Percentiles rank a stretch among this genome's conserved stretches.
Evolutionary conservation across 371 early-diverging fungal species (phyloP).

Genomic region (Mucor irregularis): DNA sequence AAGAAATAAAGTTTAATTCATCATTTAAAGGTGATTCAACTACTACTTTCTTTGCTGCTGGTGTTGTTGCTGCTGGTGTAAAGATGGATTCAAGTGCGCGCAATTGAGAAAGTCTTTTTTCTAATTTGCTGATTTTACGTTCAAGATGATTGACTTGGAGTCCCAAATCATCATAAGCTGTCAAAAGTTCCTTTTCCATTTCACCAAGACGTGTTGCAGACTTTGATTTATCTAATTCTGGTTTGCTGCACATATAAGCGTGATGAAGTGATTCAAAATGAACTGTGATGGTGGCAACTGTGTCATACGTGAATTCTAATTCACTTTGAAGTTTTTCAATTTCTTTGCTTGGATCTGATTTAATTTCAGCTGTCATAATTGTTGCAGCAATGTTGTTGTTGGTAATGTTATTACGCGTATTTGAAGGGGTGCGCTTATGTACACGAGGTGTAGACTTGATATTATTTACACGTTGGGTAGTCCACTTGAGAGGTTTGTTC

Average conservation of each 20-base stretch:
- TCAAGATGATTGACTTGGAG: conserved; percentile 44
- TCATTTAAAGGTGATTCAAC: background rate
- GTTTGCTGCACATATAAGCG: conserved; percentile 32
- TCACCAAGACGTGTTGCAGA: conserved; percentile 38
- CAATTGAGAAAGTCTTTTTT: conserved; percentile 20
- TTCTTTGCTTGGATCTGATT: conserved; percentile 11
- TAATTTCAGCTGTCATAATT: conserved; percentile 12
- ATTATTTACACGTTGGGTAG: conserved; percentile 15
- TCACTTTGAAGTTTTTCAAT: conserved; percentile 34
- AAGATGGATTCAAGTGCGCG: background rate
- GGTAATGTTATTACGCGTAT: background rate
- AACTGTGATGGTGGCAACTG: conserved; percentile 42
- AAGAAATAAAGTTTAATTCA: conserved; percentile 8
- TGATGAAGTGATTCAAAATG: conserved; percentile 42
- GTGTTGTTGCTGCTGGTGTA: background rate
- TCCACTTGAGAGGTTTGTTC: conserved; percentile 26
- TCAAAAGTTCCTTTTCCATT: conserved; percentile 49
- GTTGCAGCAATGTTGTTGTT: conserved; percentile 1
- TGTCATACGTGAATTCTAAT: conserved; percentile 38
- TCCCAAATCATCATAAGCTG: conserved; percentile 49
- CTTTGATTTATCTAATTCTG: conserved; percentile 29
- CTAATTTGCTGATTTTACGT: conserved; percentile 33
- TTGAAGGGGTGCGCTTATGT: conserved; percentile 14
- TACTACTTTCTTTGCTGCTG: background rate
- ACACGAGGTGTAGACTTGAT: conserved; percentile 16